Evolutionary conservation across 768 basidiomycete genomes (phyloP), one percentile per base, ranked within the genome.

Genomic region (Phanerochaete sordida): DNA sequence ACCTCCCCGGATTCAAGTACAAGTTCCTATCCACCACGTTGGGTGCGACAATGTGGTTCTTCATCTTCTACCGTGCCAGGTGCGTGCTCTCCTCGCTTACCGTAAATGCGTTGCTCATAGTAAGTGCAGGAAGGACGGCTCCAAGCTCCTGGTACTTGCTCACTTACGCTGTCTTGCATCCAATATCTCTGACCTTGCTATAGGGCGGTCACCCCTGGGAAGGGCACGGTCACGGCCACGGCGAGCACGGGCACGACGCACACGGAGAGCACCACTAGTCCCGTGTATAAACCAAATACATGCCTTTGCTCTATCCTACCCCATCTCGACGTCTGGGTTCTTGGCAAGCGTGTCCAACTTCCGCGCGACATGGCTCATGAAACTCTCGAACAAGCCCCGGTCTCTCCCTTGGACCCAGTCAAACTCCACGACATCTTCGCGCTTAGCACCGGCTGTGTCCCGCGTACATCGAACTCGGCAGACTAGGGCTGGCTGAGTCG

Each of bases 41-140:
- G 47, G 95, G 95, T 51, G 95, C 94, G 33, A 84, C 86, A 26
- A 96, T 97, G 95, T 97, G 95, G 95, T 96, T 96, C 84, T 97
- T 95, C 80, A 94, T 97, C 72, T 96, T 97, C 80, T 97, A 95
- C 76, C 87, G 95, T 58, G 89, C 91, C 64, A 81, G 93, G 95
- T 96, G 68, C 69, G 89, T 80, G 49, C 26, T 19, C 1, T 9
- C 48, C 62, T 13, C 37, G 63, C 27, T 55, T 44, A 21, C 23
- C n/a, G n/a, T 19, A 5, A 47, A 24, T 23, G 15, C 46, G 39
- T 23, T 23, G 21, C 43, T 49, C 21, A 23, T 24, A 19, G 31
- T 12, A 27, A 57, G 48, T 64, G 61, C 84, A 75, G 74, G 56
- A 70, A 75, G 66, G 74, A 75, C 35, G 74, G 74, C 35, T 63